Evolutionary conservation across 139 green algal species (phyloP).

Genomic region (Chlamydomonas sp.): DNA sequence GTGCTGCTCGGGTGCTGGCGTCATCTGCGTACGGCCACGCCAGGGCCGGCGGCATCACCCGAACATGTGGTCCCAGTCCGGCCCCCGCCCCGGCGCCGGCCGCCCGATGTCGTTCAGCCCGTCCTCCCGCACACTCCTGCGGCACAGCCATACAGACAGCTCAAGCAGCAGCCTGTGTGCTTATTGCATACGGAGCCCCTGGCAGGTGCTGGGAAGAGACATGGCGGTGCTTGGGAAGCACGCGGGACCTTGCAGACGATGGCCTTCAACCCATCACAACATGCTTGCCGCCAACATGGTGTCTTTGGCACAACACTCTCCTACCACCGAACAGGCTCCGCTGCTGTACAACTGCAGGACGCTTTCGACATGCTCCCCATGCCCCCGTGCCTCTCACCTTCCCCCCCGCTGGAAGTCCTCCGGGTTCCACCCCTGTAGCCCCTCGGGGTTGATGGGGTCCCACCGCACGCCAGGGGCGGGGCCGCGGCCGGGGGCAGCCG

Average conservation of each 20-base stretch:
- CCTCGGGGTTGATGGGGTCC: constrained; percentile 52
- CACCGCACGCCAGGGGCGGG: constrained; percentile 34
- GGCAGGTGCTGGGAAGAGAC: too few relatives aligned
- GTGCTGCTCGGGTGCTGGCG: too few relatives aligned
- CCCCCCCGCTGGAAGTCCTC: constrained; percentile 47
- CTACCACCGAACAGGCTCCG: too few relatives aligned
- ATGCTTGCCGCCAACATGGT: too few relatives aligned
- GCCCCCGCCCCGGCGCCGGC: constrained; percentile 41
- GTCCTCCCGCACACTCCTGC: not conserved
- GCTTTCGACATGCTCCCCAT: not conserved
- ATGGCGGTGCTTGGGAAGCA: too few relatives aligned
- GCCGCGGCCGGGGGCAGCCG: not conserved
- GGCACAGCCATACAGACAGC: not conserved
- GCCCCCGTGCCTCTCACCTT: not conserved
- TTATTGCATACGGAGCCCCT: too few relatives aligned
- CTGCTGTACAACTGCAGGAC: too few relatives aligned
- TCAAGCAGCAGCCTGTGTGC: too few relatives aligned
- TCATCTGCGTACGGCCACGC: not conserved
- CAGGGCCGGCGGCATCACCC: constrained; percentile 16
- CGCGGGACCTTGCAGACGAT: too few relatives aligned
- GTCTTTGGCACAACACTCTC: too few relatives aligned
- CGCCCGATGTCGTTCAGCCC: constrained; percentile 53
- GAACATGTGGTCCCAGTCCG: constrained; percentile 64
- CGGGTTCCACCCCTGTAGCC: constrained; percentile 51
- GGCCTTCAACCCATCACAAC: too few relatives aligned